phyloP scores from a whole-genome alignment of 2,329 filamentous ascomycete genomes.

The Trichoderma afroharzianum region DNA sequence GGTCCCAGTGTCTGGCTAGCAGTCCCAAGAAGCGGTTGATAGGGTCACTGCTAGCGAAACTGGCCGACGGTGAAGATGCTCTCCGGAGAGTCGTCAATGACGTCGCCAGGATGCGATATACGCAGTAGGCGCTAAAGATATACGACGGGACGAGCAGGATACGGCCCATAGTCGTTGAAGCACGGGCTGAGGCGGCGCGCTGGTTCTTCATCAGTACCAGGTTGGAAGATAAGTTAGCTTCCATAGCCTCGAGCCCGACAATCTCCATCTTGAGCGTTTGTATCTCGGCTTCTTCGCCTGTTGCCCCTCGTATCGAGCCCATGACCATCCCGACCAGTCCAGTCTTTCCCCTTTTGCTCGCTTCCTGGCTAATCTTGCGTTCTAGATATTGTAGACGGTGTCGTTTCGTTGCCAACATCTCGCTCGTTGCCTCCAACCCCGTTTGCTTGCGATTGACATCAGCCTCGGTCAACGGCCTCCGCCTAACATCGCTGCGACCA shows the following conservation, averaged over 20 bases:
- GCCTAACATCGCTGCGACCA: constrained; percentile 51
- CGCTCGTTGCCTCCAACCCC: constrained; percentile 72
- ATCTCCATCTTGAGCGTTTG: constrained; percentile 69
- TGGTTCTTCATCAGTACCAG: constrained; percentile 61
- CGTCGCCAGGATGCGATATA: constrained; percentile 77
- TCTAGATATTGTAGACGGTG: constrained; percentile 68
- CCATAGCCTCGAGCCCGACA: constrained; percentile 75
- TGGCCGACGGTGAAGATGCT: constrained; percentile 35
- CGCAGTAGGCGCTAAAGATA: constrained; percentile 74
- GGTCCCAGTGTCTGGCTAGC: constrained; percentile 79
- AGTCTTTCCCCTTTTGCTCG: constrained; percentile 22
- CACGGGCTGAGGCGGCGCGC: constrained; percentile 60
- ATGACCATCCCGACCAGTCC: constrained; percentile 71
- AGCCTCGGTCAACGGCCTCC: constrained; percentile 63
- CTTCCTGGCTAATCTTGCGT: constrained; percentile 53
- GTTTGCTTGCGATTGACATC: constrained; percentile 75
- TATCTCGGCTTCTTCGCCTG: constrained; percentile 57
- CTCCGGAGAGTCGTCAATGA: constrained; percentile 64
- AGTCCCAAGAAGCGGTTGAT: constrained; percentile 80
- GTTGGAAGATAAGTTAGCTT: constrained; percentile 63
- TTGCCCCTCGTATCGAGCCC: constrained; percentile 64
- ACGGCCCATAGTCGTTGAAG: constrained; percentile 64
- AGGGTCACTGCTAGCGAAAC: constrained; percentile 69
- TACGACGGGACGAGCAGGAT: constrained; percentile 61
- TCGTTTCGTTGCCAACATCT: constrained; percentile 74